Percentiles rank a stretch among this genome's conserved stretches.
Evolutionary conservation across 192 early-diverging fungal genomes (phyloP).

Genomic region (Coemansia sp.): DNA sequence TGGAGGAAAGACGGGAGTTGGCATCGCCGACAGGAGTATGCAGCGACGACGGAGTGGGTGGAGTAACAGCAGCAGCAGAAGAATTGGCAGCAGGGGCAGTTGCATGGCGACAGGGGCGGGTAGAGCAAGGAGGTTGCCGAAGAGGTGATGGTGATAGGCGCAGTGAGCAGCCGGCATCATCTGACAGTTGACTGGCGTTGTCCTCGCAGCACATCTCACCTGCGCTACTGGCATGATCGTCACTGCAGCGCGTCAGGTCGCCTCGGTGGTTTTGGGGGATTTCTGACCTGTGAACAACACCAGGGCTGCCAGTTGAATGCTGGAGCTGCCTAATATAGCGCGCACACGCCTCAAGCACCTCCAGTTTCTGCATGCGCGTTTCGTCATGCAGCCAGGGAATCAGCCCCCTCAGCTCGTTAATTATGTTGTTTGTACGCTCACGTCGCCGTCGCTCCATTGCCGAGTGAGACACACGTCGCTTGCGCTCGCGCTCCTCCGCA

Average conservation of each 20-base stretch:
- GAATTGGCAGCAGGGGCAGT: no score
- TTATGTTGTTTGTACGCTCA: conserved; percentile 82
- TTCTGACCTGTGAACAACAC: neutral
- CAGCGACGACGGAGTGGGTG: no score
- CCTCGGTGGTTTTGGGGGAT: no score
- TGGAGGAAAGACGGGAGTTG: no score
- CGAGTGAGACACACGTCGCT: conserved; percentile 79
- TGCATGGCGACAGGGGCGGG: no score
- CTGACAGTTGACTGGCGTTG: neutral
- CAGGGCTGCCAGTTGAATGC: neutral
- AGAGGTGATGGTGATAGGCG: neutral
- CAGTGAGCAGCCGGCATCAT: neutral
- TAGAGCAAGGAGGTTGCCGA: neutral
- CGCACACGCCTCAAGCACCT: conserved; percentile 36
- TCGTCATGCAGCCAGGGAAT: conserved; percentile 56
- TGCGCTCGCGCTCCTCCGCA: conserved; percentile 60
- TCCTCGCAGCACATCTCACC: conserved; percentile 1
- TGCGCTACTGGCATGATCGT: no score
- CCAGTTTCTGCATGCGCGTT: conserved; percentile 40
- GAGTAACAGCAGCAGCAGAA: no score
- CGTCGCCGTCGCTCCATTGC: conserved; percentile 81
- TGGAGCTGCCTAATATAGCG: conserved; percentile 44
- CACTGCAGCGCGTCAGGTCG: no score
- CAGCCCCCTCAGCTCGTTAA: conserved; percentile 67
- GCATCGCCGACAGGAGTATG: no score